phyloP scores from a whole-genome alignment of 2,329 filamentous ascomycete genomes.

The Pyrenochaeta sp. region DNA sequence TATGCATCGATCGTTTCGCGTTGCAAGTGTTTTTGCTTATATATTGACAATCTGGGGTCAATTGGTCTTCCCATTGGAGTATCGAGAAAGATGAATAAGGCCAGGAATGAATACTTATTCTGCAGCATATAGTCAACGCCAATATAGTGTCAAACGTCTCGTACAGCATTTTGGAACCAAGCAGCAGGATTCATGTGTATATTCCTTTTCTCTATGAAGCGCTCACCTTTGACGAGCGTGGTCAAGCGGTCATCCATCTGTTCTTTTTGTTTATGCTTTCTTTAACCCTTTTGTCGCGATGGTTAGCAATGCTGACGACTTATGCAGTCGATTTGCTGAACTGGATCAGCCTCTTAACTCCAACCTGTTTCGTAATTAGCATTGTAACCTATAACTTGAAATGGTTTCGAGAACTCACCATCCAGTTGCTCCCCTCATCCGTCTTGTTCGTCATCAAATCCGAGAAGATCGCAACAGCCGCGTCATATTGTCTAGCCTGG shows the following conservation, averaged over 20 bases:
- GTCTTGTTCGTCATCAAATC: slow-evolving; percentile 58
- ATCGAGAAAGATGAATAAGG: too few species aligned
- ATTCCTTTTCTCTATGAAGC: not conserved
- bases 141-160: not conserved
- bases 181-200: not conserved
- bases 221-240: not conserved
- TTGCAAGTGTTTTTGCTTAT: not conserved
- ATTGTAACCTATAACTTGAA: slow-evolving; percentile 1
- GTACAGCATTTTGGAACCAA: not conserved
- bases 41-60: not conserved
- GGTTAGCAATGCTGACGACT: not conserved
- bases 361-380: slow-evolving; percentile 35
- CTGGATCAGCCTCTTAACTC: slow-evolving; percentile 50
- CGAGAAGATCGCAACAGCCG: slow-evolving; percentile 54
- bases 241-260: not conserved
- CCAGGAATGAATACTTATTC: too few species aligned
- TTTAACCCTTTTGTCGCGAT: not conserved
- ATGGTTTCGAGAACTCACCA: slow-evolving; percentile 52
- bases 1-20: not conserved
- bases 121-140: not conserved
- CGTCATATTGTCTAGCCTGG: slow-evolving; percentile 55
- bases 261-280: not conserved
- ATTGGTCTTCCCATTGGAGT: not conserved
- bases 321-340: slow-evolving; percentile 46
- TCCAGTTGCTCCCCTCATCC: slow-evolving; percentile 61